Evolutionary conservation across 2,329 filamentous ascomycete species (phyloP).

Genomic region (Aspergillus awamori): DNA sequence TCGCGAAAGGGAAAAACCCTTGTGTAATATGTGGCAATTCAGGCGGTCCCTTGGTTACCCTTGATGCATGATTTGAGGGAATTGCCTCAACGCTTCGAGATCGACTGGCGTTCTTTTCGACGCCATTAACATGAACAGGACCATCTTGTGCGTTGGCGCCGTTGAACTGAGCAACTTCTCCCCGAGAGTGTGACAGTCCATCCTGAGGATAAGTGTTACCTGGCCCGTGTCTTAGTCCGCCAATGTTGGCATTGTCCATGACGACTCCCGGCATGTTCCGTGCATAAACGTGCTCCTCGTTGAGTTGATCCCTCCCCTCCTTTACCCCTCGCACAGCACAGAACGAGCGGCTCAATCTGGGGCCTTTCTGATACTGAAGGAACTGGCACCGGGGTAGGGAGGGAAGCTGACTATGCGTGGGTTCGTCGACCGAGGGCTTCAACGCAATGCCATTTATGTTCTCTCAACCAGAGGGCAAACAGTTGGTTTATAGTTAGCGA

Average conservation of each 20-base stretch:
- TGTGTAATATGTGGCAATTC: conserved; percentile 70
- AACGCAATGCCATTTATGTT: conserved; percentile 32
- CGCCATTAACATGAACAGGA: conserved; percentile 32
- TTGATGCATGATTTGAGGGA: conserved; percentile 4
- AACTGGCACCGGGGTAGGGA: conserved; percentile 28
- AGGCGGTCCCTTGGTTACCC: conserved; percentile 41
- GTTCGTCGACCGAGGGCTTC: conserved; percentile 20
- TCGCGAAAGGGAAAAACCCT: conserved; percentile 74
- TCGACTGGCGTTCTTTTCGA: conserved; percentile 18
- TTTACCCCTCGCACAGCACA: conserved; percentile 33
- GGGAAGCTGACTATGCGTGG: conserved; percentile 26
- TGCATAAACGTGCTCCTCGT: conserved; percentile 17
- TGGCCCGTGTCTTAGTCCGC: conserved; percentile 30
- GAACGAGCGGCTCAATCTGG: conserved; percentile 25
- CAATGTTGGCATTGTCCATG: conserved; percentile 42
- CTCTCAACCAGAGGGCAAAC: not conserved
- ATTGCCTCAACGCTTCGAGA: conserved; percentile 16
- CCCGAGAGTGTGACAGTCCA: conserved; percentile 23
- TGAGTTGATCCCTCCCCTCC: conserved; percentile 31
- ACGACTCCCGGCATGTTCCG: conserved; percentile 47
- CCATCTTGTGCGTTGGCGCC: conserved; percentile 28
- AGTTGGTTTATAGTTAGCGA: not conserved
- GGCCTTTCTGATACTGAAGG: conserved; percentile 21
- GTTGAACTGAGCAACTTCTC: conserved; percentile 20
- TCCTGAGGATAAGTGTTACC: conserved; percentile 30